Conservation (phyloP, 1,284 basidiomycete species). For the Clitocybe nebularis region DNA sequence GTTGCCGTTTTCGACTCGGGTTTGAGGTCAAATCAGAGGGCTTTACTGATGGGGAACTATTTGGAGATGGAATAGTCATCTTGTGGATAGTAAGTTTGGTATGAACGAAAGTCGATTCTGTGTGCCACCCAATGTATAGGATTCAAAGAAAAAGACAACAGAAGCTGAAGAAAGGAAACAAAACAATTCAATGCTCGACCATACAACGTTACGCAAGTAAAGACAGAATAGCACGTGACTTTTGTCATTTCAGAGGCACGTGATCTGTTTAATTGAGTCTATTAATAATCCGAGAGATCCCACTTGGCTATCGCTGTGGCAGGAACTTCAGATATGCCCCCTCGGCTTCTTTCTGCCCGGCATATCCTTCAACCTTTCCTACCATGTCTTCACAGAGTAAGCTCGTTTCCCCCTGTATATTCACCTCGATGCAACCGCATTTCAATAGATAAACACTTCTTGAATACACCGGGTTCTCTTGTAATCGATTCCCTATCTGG, state of each 20-base stretch:
- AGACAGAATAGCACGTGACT: neutral
- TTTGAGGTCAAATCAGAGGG: constrained; percentile 26
- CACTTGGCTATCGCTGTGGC: neutral
- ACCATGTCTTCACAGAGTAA: constrained; percentile 34
- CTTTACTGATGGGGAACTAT: constrained; percentile 25
- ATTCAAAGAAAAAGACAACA: neutral
- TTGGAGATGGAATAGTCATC: constrained; percentile 27
- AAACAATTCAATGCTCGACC: too few relatives aligned
- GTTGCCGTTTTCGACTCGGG: constrained; percentile 42
- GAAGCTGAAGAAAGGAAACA: too few relatives aligned
- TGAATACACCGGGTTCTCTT: constrained; percentile 65
- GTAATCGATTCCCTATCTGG: constrained; percentile 78
- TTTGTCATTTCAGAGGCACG: neutral
- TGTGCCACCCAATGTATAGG: constrained; percentile 11
- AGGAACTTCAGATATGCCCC: neutral
- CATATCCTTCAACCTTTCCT: constrained; percentile 11
- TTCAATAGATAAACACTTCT: constrained; percentile 62
- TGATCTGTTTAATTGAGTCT: too few relatives aligned
- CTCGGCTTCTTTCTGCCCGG: constrained; percentile 4
- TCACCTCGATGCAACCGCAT: constrained; percentile 1
- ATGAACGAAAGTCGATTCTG: constrained; percentile 11
- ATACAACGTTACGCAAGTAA: neutral
- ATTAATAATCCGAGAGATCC: too few relatives aligned
- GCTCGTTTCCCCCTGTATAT: neutral
- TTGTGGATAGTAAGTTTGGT: constrained; percentile 5